Conservation (phyloP, 1,139 yeast genomes). For the Saccharomyces hybrid region DNA sequence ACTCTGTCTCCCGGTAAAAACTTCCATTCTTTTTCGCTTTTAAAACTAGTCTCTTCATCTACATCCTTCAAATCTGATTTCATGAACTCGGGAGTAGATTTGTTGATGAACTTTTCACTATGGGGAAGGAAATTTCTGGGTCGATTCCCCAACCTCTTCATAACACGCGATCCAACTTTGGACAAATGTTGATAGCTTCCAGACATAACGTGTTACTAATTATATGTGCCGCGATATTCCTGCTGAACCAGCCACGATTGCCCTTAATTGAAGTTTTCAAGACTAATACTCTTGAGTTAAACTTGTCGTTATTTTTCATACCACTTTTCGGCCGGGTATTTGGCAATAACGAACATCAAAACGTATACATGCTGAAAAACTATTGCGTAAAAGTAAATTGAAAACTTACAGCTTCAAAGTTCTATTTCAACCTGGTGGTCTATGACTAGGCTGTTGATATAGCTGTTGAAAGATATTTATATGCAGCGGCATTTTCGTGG, state of each 20-base stretch:
- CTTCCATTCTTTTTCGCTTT: constrained; percentile 40
- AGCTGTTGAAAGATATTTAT: background rate
- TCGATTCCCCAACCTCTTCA: constrained; percentile 17
- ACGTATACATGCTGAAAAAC: background rate
- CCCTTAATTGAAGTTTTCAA: no score
- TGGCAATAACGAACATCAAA: background rate
- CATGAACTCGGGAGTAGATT: constrained; percentile 32
- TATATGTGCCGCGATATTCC: background rate
- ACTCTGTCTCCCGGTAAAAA: constrained; percentile 60
- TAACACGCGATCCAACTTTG: constrained; percentile 26
- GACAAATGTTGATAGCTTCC: constrained; percentile 22
- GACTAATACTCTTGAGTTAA: background rate
- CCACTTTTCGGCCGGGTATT: background rate
- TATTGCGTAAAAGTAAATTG: background rate
- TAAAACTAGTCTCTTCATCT: constrained; percentile 35
- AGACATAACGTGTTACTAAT: constrained; percentile 6
- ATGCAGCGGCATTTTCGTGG: background rate
- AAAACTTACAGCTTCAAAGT: no score
- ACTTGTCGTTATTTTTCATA: background rate
- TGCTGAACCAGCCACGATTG: no score
- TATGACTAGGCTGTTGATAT: background rate
- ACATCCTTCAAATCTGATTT: constrained; percentile 31
- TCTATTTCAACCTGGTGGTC: no score
- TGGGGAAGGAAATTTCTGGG: constrained; percentile 19
- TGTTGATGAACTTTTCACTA: constrained; percentile 24